Evolutionary conservation across 768 basidiomycete species (phyloP), one percentile per base, ranked within the genome.

Genomic region (Termitomyces heimii): DNA sequence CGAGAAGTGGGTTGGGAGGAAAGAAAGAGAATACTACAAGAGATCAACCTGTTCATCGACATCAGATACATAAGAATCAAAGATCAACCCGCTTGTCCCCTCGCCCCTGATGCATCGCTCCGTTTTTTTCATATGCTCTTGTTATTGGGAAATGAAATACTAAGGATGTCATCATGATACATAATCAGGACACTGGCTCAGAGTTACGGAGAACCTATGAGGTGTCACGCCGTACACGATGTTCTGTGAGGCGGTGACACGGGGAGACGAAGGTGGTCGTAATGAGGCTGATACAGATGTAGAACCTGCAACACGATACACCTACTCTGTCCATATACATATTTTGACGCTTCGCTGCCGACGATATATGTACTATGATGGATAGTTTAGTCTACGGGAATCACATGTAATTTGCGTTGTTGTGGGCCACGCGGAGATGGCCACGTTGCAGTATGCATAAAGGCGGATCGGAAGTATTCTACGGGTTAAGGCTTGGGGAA

Each of bases 291-390:
- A 56, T 12, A 18, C 47, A 37, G 35, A n/a, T 59, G 29, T 42
- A 5, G 55, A 46, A 48, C 62, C 58, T 22, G 66, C 63, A 29
- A 18, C n/a, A 42, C 59, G 59, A 46, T 72, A 70, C 47, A 72
- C 64, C 22, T 71, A 70, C 60, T 67, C 66, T 8, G 71, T 68
- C 75, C 75, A 76, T 58, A 68, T 62, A 22, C 72, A 68, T 18
- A 70, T 71, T 56, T 68, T 62, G 47, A 67, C 69, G 18, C 57
- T 54, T 56, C 60, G 61, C 66, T 68, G 52, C 24, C 44, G n/a
- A 50, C 7, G 26, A 20, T 42, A 20, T 48, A 31, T 45, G 22
- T n/a, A n/a, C n/a, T n/a, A n/a, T n/a, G n/a, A n/a, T n/a, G n/a
- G n/a, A n/a, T n/a, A n/a, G n/a, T n/a, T n/a, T n/a, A n/a, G n/a